A percentile compares a stretch with the other conserved stretches of the same genome.
These are phyloP conservation scores for Amauroascus verrucosus DNA, from an alignment of 2,329 filamentous ascomycete genomes.

Conservation along the genomic window DNA sequence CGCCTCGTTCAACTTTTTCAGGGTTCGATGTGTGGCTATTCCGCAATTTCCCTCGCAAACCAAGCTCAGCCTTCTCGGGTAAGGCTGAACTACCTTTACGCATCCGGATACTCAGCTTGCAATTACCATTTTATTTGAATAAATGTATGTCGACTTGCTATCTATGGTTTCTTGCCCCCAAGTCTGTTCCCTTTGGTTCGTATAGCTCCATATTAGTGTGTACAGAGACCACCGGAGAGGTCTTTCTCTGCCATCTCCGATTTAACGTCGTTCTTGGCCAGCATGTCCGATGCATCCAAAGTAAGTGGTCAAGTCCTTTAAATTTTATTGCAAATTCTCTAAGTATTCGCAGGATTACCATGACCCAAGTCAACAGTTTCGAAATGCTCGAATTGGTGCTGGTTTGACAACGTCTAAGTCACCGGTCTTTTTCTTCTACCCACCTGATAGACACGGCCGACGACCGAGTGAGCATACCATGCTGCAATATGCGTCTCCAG, in stretches of 20 bases:
- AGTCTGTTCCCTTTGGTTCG: too few relatives aligned
- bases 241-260: too few relatives aligned
- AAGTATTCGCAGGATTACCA: not conserved
- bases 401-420: conserved; percentile 15
- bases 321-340: not conserved
- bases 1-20: not conserved
- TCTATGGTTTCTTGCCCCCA: too few relatives aligned
- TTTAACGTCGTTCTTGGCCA: too few relatives aligned
- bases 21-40: not conserved
- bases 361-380: not conserved
- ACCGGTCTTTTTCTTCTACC: conserved; percentile 16
- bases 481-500: conserved; percentile 16
- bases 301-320: not conserved
- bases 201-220: too few relatives aligned
- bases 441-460: conserved; percentile 11
- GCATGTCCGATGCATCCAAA: not conserved
- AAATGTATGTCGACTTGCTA: too few relatives aligned
- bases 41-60: not conserved
- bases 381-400: not conserved
- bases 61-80: not conserved
- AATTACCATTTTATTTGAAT: too few relatives aligned
- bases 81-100: not conserved
- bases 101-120: not conserved
- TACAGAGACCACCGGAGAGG: too few relatives aligned
- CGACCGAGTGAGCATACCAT: conserved; percentile 14